phyloP scores from a whole-genome alignment of 208 protist genomes.

The Leishmania major region DNA sequence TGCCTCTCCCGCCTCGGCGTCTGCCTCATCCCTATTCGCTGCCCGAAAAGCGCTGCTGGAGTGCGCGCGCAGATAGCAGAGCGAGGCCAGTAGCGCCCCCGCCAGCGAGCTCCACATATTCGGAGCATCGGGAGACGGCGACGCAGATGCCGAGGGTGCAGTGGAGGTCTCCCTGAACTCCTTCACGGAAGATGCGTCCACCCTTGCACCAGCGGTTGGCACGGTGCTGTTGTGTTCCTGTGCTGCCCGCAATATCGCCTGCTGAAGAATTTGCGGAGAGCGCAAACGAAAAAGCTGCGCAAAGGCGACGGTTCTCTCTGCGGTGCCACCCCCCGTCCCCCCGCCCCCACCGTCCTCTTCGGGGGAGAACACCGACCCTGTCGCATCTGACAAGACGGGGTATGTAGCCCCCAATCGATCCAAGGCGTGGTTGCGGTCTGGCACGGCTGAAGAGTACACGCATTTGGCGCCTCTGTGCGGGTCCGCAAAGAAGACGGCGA shows the following conservation, averaged over 20 bases:
- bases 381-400: slow-evolving; percentile 16
- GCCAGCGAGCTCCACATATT: slow-evolving; percentile 64
- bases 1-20: neutral
- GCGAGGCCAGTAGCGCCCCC: slow-evolving; percentile 60
- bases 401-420: slow-evolving; percentile 23
- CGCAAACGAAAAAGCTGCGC: slow-evolving; percentile 35
- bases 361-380: slow-evolving; percentile 11
- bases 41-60: slow-evolving; percentile 1
- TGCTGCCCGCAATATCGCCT: slow-evolving; percentile 18
- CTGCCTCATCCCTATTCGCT: slow-evolving; percentile 1
- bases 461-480: slow-evolving; percentile 53
- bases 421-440: slow-evolving; percentile 55
- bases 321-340: neutral
- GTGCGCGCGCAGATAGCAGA: slow-evolving; percentile 59
- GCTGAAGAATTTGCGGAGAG: slow-evolving; percentile 22
- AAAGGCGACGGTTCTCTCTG: slow-evolving; percentile 21
- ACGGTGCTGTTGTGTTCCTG: slow-evolving; percentile 3
- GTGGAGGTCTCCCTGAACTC: neutral
- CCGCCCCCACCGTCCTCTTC: slow-evolving; percentile 11
- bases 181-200: neutral
- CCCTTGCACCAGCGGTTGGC: slow-evolving; percentile 4
- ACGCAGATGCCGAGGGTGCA: neutral
- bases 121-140: neutral
- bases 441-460: slow-evolving; percentile 57
- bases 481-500: slow-evolving; percentile 71